Evolutionary conservation across 306 rosid species (phyloP), one percentile per base, ranked within the genome.

Genomic region (Castanospermum australe): DNA sequence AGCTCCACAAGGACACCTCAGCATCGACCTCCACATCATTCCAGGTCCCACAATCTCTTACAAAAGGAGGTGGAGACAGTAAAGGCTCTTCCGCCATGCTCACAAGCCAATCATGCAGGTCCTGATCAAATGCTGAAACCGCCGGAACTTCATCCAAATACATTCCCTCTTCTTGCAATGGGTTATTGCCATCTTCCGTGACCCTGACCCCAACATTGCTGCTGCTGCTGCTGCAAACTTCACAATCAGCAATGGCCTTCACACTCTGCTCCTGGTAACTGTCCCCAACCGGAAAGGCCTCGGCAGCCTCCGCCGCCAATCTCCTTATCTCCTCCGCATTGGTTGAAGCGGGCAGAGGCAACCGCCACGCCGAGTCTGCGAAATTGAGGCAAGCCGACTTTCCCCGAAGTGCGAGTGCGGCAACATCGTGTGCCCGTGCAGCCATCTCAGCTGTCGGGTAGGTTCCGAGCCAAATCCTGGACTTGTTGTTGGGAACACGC

Each of bases 371-470:
- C 0, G 98, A 95, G 83, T 95, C 97, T 0, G 97, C 97, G 7
- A 95, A 95, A 75, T 95, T 95, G 12, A 95, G 88, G 30, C 97
- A 91, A 0, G 94, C 92, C 0, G 83, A 86, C 51, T 84, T 91
- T 0, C 97, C 97, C 0, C 92, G 69, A 0, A 92, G 84, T 0
- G 92, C 88, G 24, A 95, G 69, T 0, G 92, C 97, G 0, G 99
- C 97, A 32, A 95, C 96, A 60, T 95, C 99, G 30, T 95, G 98
- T 0, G 99, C 99, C 5, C 99, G 88, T 0, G 98, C 98, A 0
- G 99, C 99, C 98, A 92, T 95, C 69, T 95, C 98, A 0, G 97
- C 82, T 0, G 89, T 88, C 0, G 93, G 89, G 39, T 95, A 92
- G 0, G 99, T 95, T 15, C 99, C 99, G 0, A 95, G 87, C 99